Percentiles rank a stretch among this genome's conserved stretches.
phyloP scores from a whole-genome alignment of 2,329 filamentous ascomycete genomes.

The Pseudocercospora ulei region DNA sequence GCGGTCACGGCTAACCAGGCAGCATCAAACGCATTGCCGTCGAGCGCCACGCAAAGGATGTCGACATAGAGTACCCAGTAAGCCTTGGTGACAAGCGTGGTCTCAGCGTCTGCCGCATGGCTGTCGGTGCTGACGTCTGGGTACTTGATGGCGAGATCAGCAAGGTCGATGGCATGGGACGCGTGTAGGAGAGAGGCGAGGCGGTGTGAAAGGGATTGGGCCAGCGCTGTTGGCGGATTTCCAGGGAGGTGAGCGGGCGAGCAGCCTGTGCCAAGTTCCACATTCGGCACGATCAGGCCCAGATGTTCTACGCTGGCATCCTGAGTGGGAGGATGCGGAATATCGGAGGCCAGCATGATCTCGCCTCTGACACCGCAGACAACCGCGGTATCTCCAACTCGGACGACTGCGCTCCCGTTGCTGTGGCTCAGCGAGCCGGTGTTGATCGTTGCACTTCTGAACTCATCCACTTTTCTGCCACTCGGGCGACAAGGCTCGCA shows the following conservation, averaged over 20 bases:
- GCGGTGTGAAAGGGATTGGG: conserved; percentile 75
- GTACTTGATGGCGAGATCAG: conserved; percentile 60
- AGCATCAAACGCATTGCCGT: conserved; percentile 84
- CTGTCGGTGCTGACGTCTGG: conserved; percentile 41
- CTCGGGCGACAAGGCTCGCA: conserved; percentile 63
- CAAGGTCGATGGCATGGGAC: conserved; percentile 55
- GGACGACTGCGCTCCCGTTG: conserved; percentile 79
- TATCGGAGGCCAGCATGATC: conserved; percentile 64
- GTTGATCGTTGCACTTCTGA: conserved; percentile 66
- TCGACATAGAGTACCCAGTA: conserved; percentile 97
- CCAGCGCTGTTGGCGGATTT: conserved; percentile 65
- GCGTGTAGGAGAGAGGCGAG: conserved; percentile 67
- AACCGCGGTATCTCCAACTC: conserved; percentile 82
- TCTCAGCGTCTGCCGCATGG: conserved; percentile 37
- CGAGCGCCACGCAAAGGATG: conserved; percentile 84
- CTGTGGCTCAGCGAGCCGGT: conserved; percentile 77
- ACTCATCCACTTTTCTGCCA: conserved; percentile 60
- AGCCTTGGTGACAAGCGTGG: conserved; percentile 54
- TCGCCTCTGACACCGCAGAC: conserved; percentile 88
- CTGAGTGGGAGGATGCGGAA: conserved; percentile 50
- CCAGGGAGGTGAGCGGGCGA: conserved; percentile 78
- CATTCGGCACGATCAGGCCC: conserved; percentile 79
- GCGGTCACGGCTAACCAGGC: conserved; percentile 78
- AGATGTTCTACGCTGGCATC: conserved; percentile 40
- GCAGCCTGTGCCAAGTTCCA: conserved; percentile 84